These are phyloP conservation scores for Colletotrichum kahawae DNA, from an alignment of 2,329 filamentous ascomycete species.

Conservation along the genomic window DNA sequence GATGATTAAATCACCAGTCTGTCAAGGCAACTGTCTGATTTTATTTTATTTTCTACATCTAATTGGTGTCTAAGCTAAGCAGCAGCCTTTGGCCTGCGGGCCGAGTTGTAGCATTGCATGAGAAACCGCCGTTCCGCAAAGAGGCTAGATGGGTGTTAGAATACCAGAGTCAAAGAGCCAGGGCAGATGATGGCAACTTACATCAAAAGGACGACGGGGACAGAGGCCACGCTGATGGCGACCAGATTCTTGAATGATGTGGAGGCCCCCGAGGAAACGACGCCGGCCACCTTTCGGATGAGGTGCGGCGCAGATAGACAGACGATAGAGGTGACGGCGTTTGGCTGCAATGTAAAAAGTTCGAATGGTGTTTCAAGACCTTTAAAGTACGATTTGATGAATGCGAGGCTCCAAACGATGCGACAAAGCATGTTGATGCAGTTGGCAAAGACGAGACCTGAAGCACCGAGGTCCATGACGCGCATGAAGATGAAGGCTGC, in stretches of 20 bases:
- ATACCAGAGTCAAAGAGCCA: not conserved
- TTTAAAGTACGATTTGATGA: constrained; percentile 71
- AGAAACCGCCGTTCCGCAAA: constrained; percentile 61
- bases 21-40: not conserved
- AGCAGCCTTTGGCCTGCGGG: constrained; percentile 33
- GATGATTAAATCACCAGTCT: constrained; percentile 50
- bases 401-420: constrained; percentile 79
- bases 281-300: constrained; percentile 32
- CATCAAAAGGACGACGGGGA: constrained; percentile 61
- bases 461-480: constrained; percentile 73
- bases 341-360: constrained; percentile 48
- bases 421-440: constrained; percentile 87
- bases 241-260: constrained; percentile 41
- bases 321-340: constrained; percentile 44
- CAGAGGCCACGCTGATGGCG: constrained; percentile 53
- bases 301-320: constrained; percentile 49
- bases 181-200: constrained; percentile 48
- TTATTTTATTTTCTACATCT: not conserved
- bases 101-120: constrained; percentile 51
- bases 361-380: constrained; percentile 46
- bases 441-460: constrained; percentile 85
- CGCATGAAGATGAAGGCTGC: constrained; percentile 78
- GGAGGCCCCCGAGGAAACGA: not conserved
- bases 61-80: not conserved
- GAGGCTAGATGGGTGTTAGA: constrained; percentile 41